phyloP scores from a whole-genome alignment of 208 protist genomes.

The Entamoeba invadens region DNA sequence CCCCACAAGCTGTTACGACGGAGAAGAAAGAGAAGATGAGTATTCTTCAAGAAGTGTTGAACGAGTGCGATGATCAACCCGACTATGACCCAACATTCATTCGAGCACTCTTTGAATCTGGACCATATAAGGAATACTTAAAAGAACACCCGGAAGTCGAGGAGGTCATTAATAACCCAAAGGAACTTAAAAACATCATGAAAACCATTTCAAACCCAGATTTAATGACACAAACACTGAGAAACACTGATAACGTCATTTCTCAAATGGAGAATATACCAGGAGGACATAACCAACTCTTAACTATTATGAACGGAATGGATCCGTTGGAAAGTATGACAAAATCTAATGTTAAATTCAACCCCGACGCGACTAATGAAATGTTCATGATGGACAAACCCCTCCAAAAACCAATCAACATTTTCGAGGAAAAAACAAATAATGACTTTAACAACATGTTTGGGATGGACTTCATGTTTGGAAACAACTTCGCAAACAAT shows the following conservation, averaged over 20 bases:
- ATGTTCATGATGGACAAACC: neutral
- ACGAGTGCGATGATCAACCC: neutral
- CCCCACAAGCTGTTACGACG: neutral
- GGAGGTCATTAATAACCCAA: neutral
- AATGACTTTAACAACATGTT: neutral
- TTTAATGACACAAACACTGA: neutral
- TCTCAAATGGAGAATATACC: neutral
- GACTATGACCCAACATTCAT: neutral
- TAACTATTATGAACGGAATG: neutral
- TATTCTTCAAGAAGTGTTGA: neutral
- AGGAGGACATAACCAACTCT: neutral
- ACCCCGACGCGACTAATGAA: neutral
- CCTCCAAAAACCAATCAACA: neutral
- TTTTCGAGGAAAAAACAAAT: neutral
- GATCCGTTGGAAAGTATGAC: neutral
- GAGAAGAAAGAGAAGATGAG: neutral
- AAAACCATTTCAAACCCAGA: neutral
- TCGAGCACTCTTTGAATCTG: neutral
- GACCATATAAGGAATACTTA: neutral
- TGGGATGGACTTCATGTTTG: neutral
- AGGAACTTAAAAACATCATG: neutral
- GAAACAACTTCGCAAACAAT: neutral
- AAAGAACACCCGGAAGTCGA: neutral
- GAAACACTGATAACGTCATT: neutral
- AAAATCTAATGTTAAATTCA: neutral